Percentiles rank a stretch among this genome's conserved stretches.
phyloP scores from a whole-genome alignment of 441 rosid genomes.

The Gossypium schwendimanii region DNA sequence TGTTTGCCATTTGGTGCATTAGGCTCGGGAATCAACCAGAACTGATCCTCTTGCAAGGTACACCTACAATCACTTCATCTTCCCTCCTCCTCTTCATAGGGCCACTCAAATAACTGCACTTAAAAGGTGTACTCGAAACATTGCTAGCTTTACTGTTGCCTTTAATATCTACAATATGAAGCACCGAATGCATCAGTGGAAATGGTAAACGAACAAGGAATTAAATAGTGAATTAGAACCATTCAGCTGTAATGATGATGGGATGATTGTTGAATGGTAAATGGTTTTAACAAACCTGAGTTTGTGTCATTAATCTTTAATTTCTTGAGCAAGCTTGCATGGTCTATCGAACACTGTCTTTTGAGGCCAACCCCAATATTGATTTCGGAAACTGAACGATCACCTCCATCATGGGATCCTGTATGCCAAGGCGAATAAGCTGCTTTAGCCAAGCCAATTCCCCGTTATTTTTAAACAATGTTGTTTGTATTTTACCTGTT shows the following conservation, averaged over 20 bases:
- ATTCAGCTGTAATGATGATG: not conserved
- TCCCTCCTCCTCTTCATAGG: constrained; percentile 33
- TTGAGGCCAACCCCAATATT: constrained; percentile 25
- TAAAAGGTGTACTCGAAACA: constrained; percentile 8
- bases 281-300: constrained; percentile 21
- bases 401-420: constrained; percentile 17
- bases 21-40: not conserved
- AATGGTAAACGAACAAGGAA: not conserved
- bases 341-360: constrained; percentile 43
- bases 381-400: not conserved
- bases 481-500: constrained; percentile 29
- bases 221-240: not conserved
- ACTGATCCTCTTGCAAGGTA: constrained; percentile 32
- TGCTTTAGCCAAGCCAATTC: not conserved
- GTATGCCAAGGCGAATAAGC: not conserved
- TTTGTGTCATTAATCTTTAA: constrained; percentile 31
- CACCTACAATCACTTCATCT: constrained; percentile 23
- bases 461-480: not conserved
- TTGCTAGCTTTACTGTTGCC: not conserved
- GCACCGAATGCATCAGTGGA: not conserved
- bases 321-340: constrained; percentile 38
- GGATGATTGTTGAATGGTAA: not conserved
- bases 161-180: constrained; percentile 12
- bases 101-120: constrained; percentile 19
- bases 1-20: not conserved